These are phyloP conservation scores for Dictyostelium purpureum DNA, from an alignment of 78 protist genomes.

Conservation along the genomic window DNA sequence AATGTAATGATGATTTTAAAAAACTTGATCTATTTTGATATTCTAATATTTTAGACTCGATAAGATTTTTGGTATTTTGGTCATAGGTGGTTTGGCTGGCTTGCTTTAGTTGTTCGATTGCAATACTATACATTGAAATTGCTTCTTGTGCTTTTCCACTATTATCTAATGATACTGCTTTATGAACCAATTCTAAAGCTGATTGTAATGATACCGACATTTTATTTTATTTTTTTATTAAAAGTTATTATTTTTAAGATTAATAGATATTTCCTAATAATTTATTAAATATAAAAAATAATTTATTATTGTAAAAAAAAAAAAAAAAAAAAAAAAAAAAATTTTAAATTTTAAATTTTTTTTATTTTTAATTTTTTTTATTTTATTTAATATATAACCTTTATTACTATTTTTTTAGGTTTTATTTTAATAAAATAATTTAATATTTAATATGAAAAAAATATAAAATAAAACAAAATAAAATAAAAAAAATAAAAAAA, in stretches of 20 bases:
- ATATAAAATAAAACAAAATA: too few relatives aligned
- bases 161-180: conserved; percentile 54
- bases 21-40: conserved; percentile 33
- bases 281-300: too few relatives aligned
- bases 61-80: neutral
- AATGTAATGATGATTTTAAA: neutral
- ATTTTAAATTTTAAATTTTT: too few relatives aligned
- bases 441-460: too few relatives aligned
- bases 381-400: too few relatives aligned
- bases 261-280: too few relatives aligned
- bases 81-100: neutral
- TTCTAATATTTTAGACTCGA: conserved; percentile 32
- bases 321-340: too few relatives aligned
- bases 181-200: conserved; percentile 51
- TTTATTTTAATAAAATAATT: too few relatives aligned
- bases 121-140: conserved; percentile 58
- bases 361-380: too few relatives aligned
- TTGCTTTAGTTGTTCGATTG: conserved; percentile 58
- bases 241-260: neutral
- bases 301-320: too few relatives aligned
- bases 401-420: too few relatives aligned
- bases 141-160: conserved; percentile 51
- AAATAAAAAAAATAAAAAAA: too few relatives aligned
- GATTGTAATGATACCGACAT: conserved; percentile 51
- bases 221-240: neutral